These are phyloP conservation scores for Funneliformis caledonium DNA, from an alignment of 371 early-diverging fungal genomes.

Conservation along the genomic window DNA sequence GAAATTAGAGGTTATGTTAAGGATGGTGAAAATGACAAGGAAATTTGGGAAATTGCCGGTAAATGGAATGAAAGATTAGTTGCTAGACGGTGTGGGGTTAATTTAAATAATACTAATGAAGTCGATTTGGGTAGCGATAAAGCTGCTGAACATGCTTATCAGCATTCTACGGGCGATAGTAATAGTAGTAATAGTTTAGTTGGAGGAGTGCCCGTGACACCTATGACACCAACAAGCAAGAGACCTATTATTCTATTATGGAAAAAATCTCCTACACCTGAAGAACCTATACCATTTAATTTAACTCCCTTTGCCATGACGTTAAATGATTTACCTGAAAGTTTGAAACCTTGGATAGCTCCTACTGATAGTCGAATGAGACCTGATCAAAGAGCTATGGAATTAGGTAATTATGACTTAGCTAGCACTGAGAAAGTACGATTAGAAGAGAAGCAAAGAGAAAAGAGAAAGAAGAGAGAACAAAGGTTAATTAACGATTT, in stretches of 20 bases:
- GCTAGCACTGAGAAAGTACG: conserved; percentile 71
- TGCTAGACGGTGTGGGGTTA: conserved; percentile 55
- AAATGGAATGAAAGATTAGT: conserved; percentile 73
- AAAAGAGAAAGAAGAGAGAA: conserved; percentile 59
- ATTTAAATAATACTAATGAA: conserved; percentile 39
- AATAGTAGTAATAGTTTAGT: not conserved
- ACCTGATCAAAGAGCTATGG: conserved; percentile 80
- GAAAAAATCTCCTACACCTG: conserved; percentile 61
- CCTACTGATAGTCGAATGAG: conserved; percentile 81
- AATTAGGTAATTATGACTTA: conserved; percentile 68
- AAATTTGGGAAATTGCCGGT: conserved; percentile 68
- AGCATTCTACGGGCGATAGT: conserved; percentile 38
- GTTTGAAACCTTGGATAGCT: conserved; percentile 60
- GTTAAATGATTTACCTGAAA: conserved; percentile 68
- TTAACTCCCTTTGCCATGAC: conserved; percentile 76
- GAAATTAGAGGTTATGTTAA: conserved; percentile 71
- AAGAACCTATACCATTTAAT: conserved; percentile 64
- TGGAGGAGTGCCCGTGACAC: not conserved
- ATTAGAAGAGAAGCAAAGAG: conserved; percentile 76
- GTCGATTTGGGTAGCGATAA: conserved; percentile 52
- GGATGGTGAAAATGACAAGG: conserved; percentile 55
- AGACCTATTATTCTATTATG: conserved; percentile 64
- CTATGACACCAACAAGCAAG: conserved; percentile 36
- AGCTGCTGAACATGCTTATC: conserved; percentile 45
- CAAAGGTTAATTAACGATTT: conserved; percentile 50